Base-by-base conservation (phyloP, 441 rosid genomes). In the Erodium chrysanthum region DNA sequence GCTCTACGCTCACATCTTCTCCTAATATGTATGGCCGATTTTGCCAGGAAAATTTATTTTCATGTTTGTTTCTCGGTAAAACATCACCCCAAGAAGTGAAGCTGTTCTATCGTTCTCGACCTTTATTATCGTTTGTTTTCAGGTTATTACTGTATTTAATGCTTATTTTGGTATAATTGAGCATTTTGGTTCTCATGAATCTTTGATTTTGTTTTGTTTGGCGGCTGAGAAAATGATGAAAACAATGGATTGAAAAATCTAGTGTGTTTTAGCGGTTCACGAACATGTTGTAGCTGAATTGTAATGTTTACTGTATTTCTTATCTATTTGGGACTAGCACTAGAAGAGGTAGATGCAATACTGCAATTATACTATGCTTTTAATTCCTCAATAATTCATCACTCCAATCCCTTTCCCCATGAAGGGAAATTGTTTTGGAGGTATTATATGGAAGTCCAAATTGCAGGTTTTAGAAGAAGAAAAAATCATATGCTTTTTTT, bases 51-150 rank as follows among this genome's bases (percentile, higher is more conserved):
- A 4, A 21, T 5, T 68, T 48, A 6, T 14, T 21, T n/a, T 27
- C 60, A 15, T 46, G 21, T 29, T 50, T 65, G 15, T 68, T 68
- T 74, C 42, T 44, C 66, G 71, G 69, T 17, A 29, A 74, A 66
- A 48, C 6, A 18, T n/a, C 29, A 15, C 22, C 37, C 15, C 65
- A 10, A 61, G 37, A 59, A 61, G 65, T 61, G 65, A 61, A 61
- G 65, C 65, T 27, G 37, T 61, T 61, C 37, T 61, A 5, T 15
- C 56, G 29, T 23, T 12, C 20, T 48, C 5, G 17, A 48, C 56
- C 15, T 3, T 8, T 48, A 48, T 48, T 22, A 14, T 27, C 7
- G 35, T 25, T 27, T 61, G 20, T 61, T 25, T 27, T 25, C 31
- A 61, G 65, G 10, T 61, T 25, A 61, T 27, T 61, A 14, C 14